Percentiles rank a stretch among this genome's conserved stretches.
These are phyloP conservation scores for Stipa capillata DNA, from an alignment of 176 grass and related monocot genomes.

Conservation along the genomic window DNA sequence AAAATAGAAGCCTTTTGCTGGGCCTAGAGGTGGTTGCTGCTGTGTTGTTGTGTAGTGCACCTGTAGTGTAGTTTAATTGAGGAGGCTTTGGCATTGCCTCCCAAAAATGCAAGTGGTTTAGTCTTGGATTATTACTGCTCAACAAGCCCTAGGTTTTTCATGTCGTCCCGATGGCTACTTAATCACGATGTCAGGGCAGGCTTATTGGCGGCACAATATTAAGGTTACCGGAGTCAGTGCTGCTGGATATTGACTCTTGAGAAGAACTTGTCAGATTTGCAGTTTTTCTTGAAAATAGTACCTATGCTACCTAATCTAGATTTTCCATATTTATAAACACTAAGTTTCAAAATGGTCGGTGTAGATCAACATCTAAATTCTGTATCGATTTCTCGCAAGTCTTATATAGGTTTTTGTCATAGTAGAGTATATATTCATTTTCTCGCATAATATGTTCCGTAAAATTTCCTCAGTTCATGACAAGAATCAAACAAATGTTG, in stretches of 20 bases:
- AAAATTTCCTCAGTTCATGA: too few species aligned
- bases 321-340: neutral
- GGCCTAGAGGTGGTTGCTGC: constrained; percentile 10
- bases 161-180: neutral
- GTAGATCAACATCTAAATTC: too few species aligned
- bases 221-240: neutral
- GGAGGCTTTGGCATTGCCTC: neutral
- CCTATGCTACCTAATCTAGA: neutral
- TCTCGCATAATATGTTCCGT: too few species aligned
- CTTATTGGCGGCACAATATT: neutral
- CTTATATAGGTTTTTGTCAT: neutral
- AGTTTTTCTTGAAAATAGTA: neutral
- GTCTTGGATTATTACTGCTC: neutral
- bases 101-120: neutral
- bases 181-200: neutral
- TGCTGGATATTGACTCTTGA: neutral
- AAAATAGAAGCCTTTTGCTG: neutral
- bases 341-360: neutral
- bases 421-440: too few species aligned
- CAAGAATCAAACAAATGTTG: too few species aligned
- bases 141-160: neutral
- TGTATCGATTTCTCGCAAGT: too few species aligned
- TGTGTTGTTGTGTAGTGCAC: constrained; percentile 8
- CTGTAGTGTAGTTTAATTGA: constrained; percentile 1
- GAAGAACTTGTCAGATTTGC: neutral